Evolutionary conservation across 352 stramenopile species (phyloP), one percentile per base, ranked within the genome.

Genomic region (Phytopythium montanum): DNA sequence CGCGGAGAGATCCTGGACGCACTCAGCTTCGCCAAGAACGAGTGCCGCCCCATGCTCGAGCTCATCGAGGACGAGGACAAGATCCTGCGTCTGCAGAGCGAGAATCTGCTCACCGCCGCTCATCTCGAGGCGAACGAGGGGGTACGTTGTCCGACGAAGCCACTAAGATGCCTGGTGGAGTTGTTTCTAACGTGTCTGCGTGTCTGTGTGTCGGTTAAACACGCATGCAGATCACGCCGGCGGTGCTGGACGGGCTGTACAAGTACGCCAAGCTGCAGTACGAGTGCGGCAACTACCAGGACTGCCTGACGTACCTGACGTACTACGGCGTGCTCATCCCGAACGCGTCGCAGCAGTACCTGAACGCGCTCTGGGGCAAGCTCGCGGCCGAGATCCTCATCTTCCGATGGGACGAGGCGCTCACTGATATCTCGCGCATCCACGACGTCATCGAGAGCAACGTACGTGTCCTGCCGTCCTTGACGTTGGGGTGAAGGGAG

Each of bases 231-330:
- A 96, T 98, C 65, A 97, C 93, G 28, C 70, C 80, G 16, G 78
- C 90, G 28, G 87, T 96, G 54, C 76, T 98, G 26, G 90, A 96
- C 48, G 90, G 84, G 13, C 93, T 98, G 52, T 97, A 96, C 77
- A 89, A 97, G 76, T 96, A 97, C 59, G 92, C 95, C 58, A 98
- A 98, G 78, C 94, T 98, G 66, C 92, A 98, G 69, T 99, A 98
- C 78, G 95, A 99, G 65, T 98, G 94, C 69, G 95, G 95, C 55
- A 97, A 98, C 73, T 99, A 99, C 76, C 77, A 98, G 71, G 79
- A 90, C 66, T 93, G 88, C 61, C 69, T 95, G 28, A 95, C 86
- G 44, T 94, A 95, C 66, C 72, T 97, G 33, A 93, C 84, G 56
- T 96, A 95, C 85, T 96, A 96, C 54, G 92, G 72, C 61, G 83